Evolutionary conservation across 2,329 filamentous ascomycete genomes (phyloP), one percentile per base, ranked within the genome.

Genomic region (Metarhizium humberi): DNA sequence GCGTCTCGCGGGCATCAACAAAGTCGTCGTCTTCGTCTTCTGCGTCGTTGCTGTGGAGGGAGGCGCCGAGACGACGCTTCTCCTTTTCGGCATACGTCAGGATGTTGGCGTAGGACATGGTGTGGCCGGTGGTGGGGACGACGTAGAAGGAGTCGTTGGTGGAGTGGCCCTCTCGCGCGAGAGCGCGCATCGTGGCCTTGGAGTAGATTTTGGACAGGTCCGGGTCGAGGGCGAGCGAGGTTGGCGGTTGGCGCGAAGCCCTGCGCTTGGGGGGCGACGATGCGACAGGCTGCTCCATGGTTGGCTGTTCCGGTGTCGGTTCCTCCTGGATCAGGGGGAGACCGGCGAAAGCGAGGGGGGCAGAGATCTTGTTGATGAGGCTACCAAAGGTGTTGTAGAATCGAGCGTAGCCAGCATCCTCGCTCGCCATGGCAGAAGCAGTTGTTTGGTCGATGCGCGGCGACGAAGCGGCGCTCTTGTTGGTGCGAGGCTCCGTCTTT

Each of bases 371-470:
- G 58, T 90, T 94, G 66, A 97, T 89, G 50, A 96, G 81, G 54
- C 82, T 90, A 55, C 92, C 91, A 64, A 96, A 96, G 1, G 90
- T 91, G 56, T 81, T 92, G 72, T 97, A 99, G 72, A 97, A 99
- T 54, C 85, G 84, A 6, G 89, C 83, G 67, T 96, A 99, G 6
- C 89, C 86, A 55, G 92, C 91, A 36, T 95, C 90, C 62, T 71
- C 74, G 3, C 64, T 60, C 2, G 56, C 50, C 13, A 29, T 10
- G 16, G 51, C 51, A 5, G 56, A 53, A 11, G 51, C 51, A 13
- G 30, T 53, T 20, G 20, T 54, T 6, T 61, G 55, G 38, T 70
- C 69, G 3, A 63, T 56, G 29, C 62, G 61, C 4, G 64, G 62
- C 25, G 66, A 63, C 36, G 65, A 53, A 14, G 61, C 54, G 6